A percentile compares a stretch with the other conserved stretches of the same genome.
Conservation (phyloP, 768 basidiomycete species). For the Pisolithus tinctorius region DNA sequence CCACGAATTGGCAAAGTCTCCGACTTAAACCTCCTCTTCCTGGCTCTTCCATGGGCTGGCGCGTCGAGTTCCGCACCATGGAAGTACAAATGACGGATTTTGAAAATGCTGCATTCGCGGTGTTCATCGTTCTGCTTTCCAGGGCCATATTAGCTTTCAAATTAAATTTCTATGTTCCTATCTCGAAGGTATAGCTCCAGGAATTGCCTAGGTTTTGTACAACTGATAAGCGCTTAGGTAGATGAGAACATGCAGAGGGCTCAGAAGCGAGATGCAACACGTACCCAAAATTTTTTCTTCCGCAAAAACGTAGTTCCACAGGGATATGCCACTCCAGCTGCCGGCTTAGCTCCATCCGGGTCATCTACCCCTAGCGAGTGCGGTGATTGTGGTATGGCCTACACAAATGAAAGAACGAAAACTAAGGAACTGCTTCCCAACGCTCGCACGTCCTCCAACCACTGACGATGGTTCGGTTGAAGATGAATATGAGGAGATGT, state of each 20-base stretch:
- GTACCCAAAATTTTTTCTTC: conserved; percentile 77
- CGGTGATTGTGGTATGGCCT: conserved; percentile 23
- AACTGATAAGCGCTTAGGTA: conserved; percentile 47
- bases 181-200: conserved; percentile 55
- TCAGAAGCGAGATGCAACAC: conserved; percentile 74
- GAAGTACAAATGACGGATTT: conserved; percentile 99
- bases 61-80: conserved; percentile 98
- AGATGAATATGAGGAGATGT: conserved; percentile 90
- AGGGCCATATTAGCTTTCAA: conserved; percentile 88
- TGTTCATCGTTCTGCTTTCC: conserved; percentile 92
- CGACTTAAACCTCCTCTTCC: conserved; percentile 98
- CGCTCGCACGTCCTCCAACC: conserved; percentile 39
- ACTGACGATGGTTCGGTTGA: conserved; percentile 51
- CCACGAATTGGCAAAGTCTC: conserved; percentile 99
- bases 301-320: conserved; percentile 75
- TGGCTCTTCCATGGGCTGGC: conserved; percentile 90
- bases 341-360: conserved; percentile 41
- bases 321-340: conserved; percentile 30
- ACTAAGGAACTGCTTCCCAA: conserved; percentile 67
- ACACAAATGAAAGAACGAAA: conserved; percentile 52
- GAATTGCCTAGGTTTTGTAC: neutral
- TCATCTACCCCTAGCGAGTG: conserved; percentile 30
- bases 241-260: conserved; percentile 95
- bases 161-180: conserved; percentile 93
- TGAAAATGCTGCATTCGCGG: conserved; percentile 94